Percentiles rank a stretch among this genome's conserved stretches.
Conservation (phyloP, 2,329 filamentous ascomycete species). For the Aspergillus pseudonomiae region DNA sequence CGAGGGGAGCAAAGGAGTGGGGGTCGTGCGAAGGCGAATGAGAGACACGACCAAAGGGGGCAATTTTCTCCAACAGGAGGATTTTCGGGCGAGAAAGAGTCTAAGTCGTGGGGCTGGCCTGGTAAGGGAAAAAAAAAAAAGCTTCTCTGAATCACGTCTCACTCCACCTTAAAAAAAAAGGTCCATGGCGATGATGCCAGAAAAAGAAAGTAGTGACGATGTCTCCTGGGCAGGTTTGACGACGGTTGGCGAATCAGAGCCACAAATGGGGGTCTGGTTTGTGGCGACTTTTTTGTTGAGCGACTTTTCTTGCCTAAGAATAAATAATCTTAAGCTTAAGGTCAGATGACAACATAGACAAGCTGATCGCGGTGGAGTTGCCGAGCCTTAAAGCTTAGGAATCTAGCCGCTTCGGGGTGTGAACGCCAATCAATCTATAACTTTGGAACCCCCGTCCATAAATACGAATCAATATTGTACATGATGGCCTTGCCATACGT, state of each 20-base stretch:
- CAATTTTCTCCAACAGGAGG: constrained; percentile 2
- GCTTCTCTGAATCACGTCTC: neutral
- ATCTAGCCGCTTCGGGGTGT: neutral
- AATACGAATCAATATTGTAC: neutral
- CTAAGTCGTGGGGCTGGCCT: neutral
- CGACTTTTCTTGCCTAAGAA: neutral
- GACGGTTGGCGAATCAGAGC: neutral
- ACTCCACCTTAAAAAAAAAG: neutral
- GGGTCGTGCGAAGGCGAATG: constrained; percentile 1
- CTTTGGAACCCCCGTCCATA: neutral
- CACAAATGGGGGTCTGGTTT: neutral
- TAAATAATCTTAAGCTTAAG: constrained; percentile 7
- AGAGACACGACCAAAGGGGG: constrained; percentile 2
- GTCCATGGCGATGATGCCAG: neutral
- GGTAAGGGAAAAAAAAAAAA: neutral
- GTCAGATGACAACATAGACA: neutral
- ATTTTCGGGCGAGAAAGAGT: neutral
- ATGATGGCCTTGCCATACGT: neutral
- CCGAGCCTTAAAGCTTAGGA: neutral
- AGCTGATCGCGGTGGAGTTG: neutral
- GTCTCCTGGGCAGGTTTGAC: neutral
- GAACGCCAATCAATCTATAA: constrained; percentile 9
- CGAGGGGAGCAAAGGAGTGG: constrained; percentile 1
- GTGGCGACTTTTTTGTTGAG: neutral
- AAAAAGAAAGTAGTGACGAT: neutral